Percentiles rank a stretch among this genome's conserved stretches.
Evolutionary conservation across 2,329 filamentous ascomycete genomes (phyloP).

Genomic region (Fusarium nodosum): DNA sequence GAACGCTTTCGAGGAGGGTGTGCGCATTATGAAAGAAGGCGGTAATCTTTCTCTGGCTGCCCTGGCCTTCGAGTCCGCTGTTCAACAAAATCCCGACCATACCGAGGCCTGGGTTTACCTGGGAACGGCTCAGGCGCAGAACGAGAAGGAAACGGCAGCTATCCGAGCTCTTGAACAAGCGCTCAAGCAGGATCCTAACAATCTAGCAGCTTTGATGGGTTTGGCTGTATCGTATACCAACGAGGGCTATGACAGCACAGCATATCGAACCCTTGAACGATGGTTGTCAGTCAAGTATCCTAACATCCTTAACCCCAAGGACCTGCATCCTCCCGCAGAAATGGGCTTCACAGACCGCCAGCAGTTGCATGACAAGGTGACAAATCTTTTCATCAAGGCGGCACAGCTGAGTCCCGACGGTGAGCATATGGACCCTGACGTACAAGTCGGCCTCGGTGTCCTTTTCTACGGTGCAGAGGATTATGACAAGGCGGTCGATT

Average conservation of each 20-base stretch:
- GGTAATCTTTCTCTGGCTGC: slow-evolving; percentile 95
- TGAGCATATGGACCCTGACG: slow-evolving; percentile 97
- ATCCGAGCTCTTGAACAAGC: slow-evolving; percentile 95
- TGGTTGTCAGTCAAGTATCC: slow-evolving; percentile 98
- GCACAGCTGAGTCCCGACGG: slow-evolving; percentile 93
- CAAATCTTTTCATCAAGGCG: slow-evolving; percentile 89
- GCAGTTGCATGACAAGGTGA: slow-evolving; percentile 89
- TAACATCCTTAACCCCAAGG: slow-evolving; percentile 77
- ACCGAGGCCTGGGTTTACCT: slow-evolving; percentile 94
- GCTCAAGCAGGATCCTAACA: slow-evolving; percentile 86
- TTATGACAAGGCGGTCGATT: slow-evolving; percentile 98
- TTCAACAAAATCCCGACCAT: slow-evolving; percentile 88
- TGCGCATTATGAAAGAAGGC: slow-evolving; percentile 92
- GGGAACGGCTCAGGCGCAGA: slow-evolving; percentile 93
- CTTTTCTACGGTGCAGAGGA: slow-evolving; percentile 98
- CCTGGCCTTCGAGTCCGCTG: slow-evolving; percentile 94
- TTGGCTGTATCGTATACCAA: slow-evolving; percentile 98
- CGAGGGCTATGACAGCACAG: slow-evolving; percentile 97
- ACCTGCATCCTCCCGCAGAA: slow-evolving; percentile 81
- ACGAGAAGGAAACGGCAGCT: slow-evolving; percentile 97
- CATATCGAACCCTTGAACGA: slow-evolving; percentile 94
- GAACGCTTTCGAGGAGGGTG: slow-evolving; percentile 92
- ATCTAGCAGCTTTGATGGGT: slow-evolving; percentile 92
- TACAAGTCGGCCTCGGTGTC: slow-evolving; percentile 96
- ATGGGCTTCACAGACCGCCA: slow-evolving; percentile 95